A percentile compares a stretch with the other conserved stretches of the same genome.
Evolutionary conservation across 73 alveolate species (phyloP).

Genomic region (Stentor roeselii): DNA sequence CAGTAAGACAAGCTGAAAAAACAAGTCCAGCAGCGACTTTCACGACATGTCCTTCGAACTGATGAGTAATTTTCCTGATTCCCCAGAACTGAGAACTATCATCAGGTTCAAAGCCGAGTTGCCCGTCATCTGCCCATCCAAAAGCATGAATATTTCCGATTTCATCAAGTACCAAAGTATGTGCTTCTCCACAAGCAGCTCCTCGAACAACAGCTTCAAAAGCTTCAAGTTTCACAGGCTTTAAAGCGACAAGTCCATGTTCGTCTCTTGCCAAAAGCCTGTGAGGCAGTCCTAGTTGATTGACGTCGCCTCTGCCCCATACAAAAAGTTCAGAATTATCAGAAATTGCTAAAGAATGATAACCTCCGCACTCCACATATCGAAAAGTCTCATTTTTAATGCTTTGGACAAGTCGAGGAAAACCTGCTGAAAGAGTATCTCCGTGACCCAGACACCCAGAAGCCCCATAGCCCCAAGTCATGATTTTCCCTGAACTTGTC

Average conservation of each 20-base stretch:
- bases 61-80: background rate
- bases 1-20: conserved; percentile 67
- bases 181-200: conserved; percentile 70
- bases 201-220: conserved; percentile 10
- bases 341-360: conserved; percentile 52
- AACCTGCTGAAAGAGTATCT: conserved; percentile 34
- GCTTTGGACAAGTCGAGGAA: conserved; percentile 39
- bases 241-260: conserved; percentile 34
- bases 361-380: conserved; percentile 56
- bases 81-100: background rate
- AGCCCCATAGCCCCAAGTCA: conserved; percentile 77
- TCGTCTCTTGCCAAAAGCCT: conserved; percentile 34
- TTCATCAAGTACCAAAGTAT: conserved; percentile 43
- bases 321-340: conserved; percentile 27
- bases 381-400: conserved; percentile 14
- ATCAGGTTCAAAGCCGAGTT: conserved; percentile 38
- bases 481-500: conserved; percentile 49
- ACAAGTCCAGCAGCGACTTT: conserved; percentile 75
- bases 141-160: conserved; percentile 43
- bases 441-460: conserved; percentile 71
- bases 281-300: conserved; percentile 49
- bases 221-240: conserved; percentile 35
- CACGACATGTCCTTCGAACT: background rate
- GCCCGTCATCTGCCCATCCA: conserved; percentile 67
- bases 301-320: conserved; percentile 70